Conservation (phyloP, 371 early-diverging fungal genomes). For the Syncephalastrum sp. region DNA sequence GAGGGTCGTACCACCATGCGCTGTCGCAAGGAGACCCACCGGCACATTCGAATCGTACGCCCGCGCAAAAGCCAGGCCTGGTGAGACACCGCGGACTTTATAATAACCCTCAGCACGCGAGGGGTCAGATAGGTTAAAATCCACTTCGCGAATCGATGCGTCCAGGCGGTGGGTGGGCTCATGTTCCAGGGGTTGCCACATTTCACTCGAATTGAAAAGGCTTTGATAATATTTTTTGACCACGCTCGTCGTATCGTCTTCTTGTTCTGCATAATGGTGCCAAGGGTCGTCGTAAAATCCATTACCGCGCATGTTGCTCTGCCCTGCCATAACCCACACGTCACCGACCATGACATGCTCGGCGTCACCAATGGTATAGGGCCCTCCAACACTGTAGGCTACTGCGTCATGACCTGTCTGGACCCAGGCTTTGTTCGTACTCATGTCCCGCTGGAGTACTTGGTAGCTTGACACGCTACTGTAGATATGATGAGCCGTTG, state of each 20-base stretch:
- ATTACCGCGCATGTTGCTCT: constrained; percentile 51
- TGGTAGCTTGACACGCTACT: too few relatives aligned
- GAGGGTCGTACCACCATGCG: constrained; percentile 39
- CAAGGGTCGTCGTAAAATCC: constrained; percentile 24
- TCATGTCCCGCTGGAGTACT: too few relatives aligned
- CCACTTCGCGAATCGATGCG: constrained; percentile 28
- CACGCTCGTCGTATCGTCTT: too few relatives aligned
- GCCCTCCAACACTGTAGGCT: constrained; percentile 4
- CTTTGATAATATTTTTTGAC: too few relatives aligned
- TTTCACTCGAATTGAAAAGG: constrained; percentile 34
- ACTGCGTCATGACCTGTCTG: too few relatives aligned
- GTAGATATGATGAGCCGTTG: too few relatives aligned
- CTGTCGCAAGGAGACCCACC: constrained; percentile 40
- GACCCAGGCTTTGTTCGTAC: too few relatives aligned
- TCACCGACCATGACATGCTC: constrained; percentile 38
- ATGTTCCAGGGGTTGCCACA: constrained; percentile 20
- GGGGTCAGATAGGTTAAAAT: constrained; percentile 38
- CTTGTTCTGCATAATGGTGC: neutral
- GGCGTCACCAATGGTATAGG: constrained; percentile 23
- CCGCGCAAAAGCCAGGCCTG: constrained; percentile 29
- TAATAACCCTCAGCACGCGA: neutral
- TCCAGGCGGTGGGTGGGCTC: constrained; percentile 35
- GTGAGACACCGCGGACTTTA: constrained; percentile 28
- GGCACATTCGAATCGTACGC: constrained; percentile 25
- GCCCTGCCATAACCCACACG: constrained; percentile 48